Evolutionary conservation across 768 basidiomycete species (phyloP), one percentile per base, ranked within the genome.

Genomic region (Symmetrospora coprosmae): DNA sequence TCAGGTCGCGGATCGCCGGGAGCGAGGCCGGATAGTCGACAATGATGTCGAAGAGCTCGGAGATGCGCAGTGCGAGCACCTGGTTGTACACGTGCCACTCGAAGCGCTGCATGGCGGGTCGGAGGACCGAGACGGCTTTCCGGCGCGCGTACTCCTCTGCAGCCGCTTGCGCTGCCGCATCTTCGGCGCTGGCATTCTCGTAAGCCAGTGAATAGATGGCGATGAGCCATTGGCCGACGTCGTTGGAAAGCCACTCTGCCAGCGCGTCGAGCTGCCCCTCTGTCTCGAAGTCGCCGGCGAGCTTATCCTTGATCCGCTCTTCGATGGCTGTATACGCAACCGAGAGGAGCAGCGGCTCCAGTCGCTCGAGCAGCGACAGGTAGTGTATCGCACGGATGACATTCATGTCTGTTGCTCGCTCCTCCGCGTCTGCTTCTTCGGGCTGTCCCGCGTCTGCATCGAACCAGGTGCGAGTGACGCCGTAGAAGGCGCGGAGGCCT

Each of bases 31-130:
- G 90, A 66, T 81, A 91, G 67, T 92, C 87, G 56, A 96, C 82
- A 60, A 97, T 92, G 58, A 97, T 94, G 65, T 92, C 88, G 69
- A 94, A 97, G 19, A 97, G 84, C 71, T 97, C 91, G 48, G 75
- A 77, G 21, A 74, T 73, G 23, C 77, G 60, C 17, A 64, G 41
- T 17, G 50, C 86, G 69, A 85, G 87, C 25, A 96, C 74, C 2
- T 84, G 87, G 71, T 90, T 91, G 72, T 87, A 86, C 67, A 96
- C 81, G 65, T 92, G 86, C 66, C 88, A 91, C 66, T 96, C 91
- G 68, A 96, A 92, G 73, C 81, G 85, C 78, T 34, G 77, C 71
- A 68, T 82, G 76, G 31, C 84, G 80, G 72, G 89, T 82, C 60
- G 85, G 80, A 64, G 80, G 49, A 62, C 59, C 34, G 64, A 64